phyloP scores from a whole-genome alignment of 2,329 filamentous ascomycete species.

The Trichophyton verrucosum region DNA sequence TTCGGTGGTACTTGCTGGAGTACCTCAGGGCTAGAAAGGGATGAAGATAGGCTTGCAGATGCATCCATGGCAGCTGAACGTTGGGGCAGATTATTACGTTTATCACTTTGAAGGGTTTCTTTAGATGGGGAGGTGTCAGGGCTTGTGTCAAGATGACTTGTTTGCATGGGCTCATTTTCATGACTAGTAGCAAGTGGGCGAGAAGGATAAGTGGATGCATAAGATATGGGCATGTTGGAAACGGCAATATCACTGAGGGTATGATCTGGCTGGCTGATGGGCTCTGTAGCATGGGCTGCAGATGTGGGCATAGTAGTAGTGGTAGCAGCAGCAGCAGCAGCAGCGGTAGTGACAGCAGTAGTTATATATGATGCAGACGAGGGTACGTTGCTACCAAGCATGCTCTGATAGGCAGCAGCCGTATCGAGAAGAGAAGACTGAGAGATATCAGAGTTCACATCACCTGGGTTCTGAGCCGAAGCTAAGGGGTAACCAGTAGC shows the following conservation, averaged over 20 bases:
- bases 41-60: neutral
- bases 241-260: conserved; percentile 17
- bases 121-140: conserved; percentile 14
- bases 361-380: conserved; percentile 15
- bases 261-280: conserved; percentile 14
- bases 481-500: neutral
- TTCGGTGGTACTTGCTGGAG: neutral
- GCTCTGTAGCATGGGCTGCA: conserved; percentile 17
- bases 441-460: conserved; percentile 15
- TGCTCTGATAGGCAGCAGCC: conserved; percentile 37
- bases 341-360: conserved; percentile 16
- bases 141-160: conserved; percentile 28
- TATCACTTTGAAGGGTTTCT: neutral
- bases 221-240: conserved; percentile 23
- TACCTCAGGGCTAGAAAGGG: neutral
- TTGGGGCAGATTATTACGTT: neutral
- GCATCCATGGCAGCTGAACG: neutral
- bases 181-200: conserved; percentile 31
- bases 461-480: conserved; percentile 14
- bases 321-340: conserved; percentile 17
- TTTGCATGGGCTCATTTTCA: conserved; percentile 29
- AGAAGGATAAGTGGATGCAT: conserved; percentile 31
- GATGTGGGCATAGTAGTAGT: conserved; percentile 16
- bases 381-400: conserved; percentile 37
- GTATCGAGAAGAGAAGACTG: conserved; percentile 18